A percentile compares a stretch with the other conserved stretches of the same genome.
Evolutionary conservation across 805 yeast species (phyloP).

Genomic region (Saccharomycopsis malanga): DNA sequence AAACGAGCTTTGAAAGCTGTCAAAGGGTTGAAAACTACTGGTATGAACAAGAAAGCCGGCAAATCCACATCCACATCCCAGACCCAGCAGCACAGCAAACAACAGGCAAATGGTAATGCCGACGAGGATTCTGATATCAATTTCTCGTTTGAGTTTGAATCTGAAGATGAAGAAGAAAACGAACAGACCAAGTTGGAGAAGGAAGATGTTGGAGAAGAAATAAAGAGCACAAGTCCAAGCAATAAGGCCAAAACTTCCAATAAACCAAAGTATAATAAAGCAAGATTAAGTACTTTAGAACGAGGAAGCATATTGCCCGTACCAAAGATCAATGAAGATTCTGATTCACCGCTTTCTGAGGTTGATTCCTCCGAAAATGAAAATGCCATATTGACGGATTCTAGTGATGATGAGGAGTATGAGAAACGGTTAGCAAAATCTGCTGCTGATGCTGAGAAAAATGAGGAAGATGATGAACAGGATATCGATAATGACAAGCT

Average conservation of each 20-base stretch:
- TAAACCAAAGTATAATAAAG: slow-evolving; percentile 36
- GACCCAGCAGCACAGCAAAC: not conserved
- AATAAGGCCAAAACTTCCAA: slow-evolving; percentile 2
- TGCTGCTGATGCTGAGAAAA: slow-evolving; percentile 25
- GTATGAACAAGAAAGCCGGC: not conserved
- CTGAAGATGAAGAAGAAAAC: slow-evolving; percentile 35
- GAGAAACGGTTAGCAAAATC: slow-evolving; percentile 34
- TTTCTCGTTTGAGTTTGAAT: slow-evolving; percentile 36
- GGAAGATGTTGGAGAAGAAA: slow-evolving; percentile 60
- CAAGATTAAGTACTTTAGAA: slow-evolving; percentile 50
- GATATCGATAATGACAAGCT: slow-evolving; percentile 32
- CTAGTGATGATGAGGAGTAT: slow-evolving; percentile 34
- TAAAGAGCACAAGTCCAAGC: slow-evolving; percentile 19
- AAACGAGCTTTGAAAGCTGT: slow-evolving; percentile 46
- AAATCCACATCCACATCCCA: not conserved
- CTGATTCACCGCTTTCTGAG: slow-evolving; percentile 26
- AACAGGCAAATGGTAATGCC: slow-evolving; percentile 22
- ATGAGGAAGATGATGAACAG: slow-evolving; percentile 25
- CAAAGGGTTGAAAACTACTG: slow-evolving; percentile 29
- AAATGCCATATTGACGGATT: slow-evolving; percentile 24
- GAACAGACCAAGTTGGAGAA: slow-evolving; percentile 31
- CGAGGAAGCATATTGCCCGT: slow-evolving; percentile 34
- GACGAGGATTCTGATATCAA: slow-evolving; percentile 30
- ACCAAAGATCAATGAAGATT: slow-evolving; percentile 32
- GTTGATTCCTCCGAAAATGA: slow-evolving; percentile 14